These are phyloP conservation scores for Ilyonectria sp. DNA, from an alignment of 2,329 filamentous ascomycete genomes.

Conservation along the genomic window DNA sequence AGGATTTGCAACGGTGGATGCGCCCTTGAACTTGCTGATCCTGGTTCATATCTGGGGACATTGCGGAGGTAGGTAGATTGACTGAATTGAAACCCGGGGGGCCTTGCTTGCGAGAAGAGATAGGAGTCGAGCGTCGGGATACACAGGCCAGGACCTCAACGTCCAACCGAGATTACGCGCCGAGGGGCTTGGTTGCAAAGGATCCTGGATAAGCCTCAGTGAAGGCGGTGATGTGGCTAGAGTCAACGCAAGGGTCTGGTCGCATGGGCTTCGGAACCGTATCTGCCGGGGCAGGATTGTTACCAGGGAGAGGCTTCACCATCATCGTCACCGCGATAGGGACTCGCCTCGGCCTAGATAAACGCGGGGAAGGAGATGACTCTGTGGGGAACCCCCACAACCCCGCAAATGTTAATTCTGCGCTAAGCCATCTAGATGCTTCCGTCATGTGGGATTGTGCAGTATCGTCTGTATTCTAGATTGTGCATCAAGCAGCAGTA, in stretches of 20 bases:
- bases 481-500: too few species aligned
- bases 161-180: too few species aligned
- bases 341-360: not conserved
- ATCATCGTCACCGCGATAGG: not conserved
- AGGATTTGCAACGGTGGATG: conserved; percentile 4
- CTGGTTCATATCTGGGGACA: not conserved
- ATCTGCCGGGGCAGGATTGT: too few species aligned
- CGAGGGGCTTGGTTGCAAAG: too few species aligned
- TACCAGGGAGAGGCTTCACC: too few species aligned
- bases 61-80: not conserved
- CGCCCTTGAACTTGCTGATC: not conserved
- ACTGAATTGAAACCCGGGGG: not conserved
- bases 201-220: too few species aligned
- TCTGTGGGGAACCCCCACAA: not conserved
- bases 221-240: too few species aligned
- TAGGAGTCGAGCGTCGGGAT: not conserved
- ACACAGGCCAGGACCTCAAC: too few species aligned
- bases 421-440: not conserved
- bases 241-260: too few species aligned
- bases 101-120: not conserved
- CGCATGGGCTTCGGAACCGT: too few species aligned
- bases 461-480: not conserved
- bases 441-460: not conserved
- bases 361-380: not conserved
- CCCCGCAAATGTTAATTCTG: not conserved